Evolutionary conservation across 345 rosid genomes (phyloP), one percentile per base, ranked within the genome.

Genomic region (Aquilaria sinensis): DNA sequence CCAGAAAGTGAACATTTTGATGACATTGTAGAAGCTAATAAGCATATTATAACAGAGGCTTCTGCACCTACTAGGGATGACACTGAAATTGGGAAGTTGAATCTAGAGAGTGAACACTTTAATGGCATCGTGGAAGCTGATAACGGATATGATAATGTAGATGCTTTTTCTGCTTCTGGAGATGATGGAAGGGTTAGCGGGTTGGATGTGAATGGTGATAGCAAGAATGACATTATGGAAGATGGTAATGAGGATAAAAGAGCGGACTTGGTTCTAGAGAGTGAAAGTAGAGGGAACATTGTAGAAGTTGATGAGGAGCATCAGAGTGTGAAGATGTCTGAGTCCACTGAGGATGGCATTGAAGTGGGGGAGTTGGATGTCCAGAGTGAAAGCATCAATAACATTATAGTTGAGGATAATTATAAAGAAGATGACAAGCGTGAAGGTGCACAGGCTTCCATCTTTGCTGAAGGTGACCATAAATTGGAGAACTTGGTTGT

Each of bases 361-460:
- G 58, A 34, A 65, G 53, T 29, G 61, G 62, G 63, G 60, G 64
- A n/a, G 65, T 68, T 32, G 23, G 12, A 53, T 71, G 32, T 56
- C 15, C 33, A 72, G 50, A 51, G 41, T 16, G 70, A 45, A 37
- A 68, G 23, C 23, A 23, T 23, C 23, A 23, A 23, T 23, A 23
- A 23, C 23, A 23, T 23, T 23, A 23, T 23, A 23, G 23, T 23
- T 23, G 23, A 23, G 23, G 23, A 23, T 23, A 23, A 23, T 23
- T 23, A 23, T 23, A 23, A 23, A 23, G 23, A 23, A 23, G 23
- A 1, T 23, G 23, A 23, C 23, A 23, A 23, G 23, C 23, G 0
- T 23, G 23, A 23, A 23, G 23, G 23, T 23, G 23, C 23, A 23
- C 23, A 23, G 23, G 23, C 23, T 23, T 23, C 23, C 23, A 23